Percentiles rank a stretch among this genome's conserved stretches.
Conservation (phyloP, 2,329 filamentous ascomycete genomes). For the Fusarium pseudoanthophilum region DNA sequence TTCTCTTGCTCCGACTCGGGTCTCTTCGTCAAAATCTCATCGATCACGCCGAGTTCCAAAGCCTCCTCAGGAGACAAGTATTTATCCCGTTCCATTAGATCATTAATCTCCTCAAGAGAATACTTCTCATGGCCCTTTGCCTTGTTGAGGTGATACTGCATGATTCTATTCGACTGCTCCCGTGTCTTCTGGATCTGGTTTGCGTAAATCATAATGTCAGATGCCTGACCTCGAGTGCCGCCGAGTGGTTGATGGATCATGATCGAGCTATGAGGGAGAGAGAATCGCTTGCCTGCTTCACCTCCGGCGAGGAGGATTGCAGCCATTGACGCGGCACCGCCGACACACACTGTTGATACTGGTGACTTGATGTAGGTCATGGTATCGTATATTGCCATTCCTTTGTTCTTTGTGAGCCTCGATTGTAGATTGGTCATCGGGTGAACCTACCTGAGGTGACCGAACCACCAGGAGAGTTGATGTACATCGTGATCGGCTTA, state of each 20-base stretch:
- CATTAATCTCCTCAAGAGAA: conserved; percentile 84
- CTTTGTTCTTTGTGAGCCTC: conserved; percentile 45
- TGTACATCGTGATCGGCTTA: conserved; percentile 97
- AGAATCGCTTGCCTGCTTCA: conserved; percentile 83
- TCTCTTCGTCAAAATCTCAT: conserved; percentile 82
- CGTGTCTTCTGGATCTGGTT: conserved; percentile 93
- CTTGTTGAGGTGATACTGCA: conserved; percentile 84
- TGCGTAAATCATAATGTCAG: conserved; percentile 95
- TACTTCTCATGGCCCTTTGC: conserved; percentile 79
- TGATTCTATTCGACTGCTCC: conserved; percentile 89
- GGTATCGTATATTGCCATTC: conserved; percentile 94
- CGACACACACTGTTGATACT: conserved; percentile 94
- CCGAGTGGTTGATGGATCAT: conserved; percentile 98
- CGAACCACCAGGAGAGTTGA: conserved; percentile 94
- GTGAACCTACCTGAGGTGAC: conserved; percentile 71
- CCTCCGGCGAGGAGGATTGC: conserved; percentile 89
- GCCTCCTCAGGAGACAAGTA: conserved; percentile 93
- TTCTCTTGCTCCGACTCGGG: conserved; percentile 53
- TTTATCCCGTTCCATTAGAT: conserved; percentile 96
- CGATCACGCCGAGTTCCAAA: conserved; percentile 88
- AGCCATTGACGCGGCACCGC: conserved; percentile 95
- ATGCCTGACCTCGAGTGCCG: conserved; percentile 71
- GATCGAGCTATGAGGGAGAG: conserved; percentile 90
- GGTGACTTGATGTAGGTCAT: conserved; percentile 97
- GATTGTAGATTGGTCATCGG: background rate